A percentile compares a stretch with the other conserved stretches of the same genome.
These are phyloP conservation scores for Colletotrichum godetiae DNA, from an alignment of 2,329 filamentous ascomycete genomes.

Conservation along the genomic window DNA sequence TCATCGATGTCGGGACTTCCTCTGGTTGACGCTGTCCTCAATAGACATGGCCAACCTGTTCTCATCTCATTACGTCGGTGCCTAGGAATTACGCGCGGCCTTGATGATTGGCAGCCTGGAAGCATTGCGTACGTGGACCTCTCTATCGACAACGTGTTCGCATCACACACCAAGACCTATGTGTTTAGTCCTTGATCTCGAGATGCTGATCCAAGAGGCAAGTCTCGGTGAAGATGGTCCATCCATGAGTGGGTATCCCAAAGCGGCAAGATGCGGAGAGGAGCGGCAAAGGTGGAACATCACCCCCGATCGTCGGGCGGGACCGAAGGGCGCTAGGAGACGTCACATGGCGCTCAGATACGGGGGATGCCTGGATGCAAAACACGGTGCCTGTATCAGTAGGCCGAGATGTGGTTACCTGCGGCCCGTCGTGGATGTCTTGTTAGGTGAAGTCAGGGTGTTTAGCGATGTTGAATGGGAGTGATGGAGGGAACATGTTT, in stretches of 20 bases:
- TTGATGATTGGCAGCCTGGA: background rate
- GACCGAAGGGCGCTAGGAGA: slow-evolving; percentile 16
- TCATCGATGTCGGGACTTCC: no score
- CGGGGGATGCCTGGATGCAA: slow-evolving; percentile 18
- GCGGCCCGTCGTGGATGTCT: background rate
- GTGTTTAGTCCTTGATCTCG: background rate
- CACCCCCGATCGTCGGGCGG: slow-evolving; percentile 11
- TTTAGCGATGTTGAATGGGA: background rate
- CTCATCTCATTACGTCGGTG: background rate
- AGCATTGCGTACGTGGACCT: background rate
- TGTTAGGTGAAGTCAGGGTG: background rate
- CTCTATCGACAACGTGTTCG: background rate
- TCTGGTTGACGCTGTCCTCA: background rate
- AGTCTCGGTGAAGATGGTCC: background rate
- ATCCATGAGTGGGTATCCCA: background rate
- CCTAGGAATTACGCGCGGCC: background rate
- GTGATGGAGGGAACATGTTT: background rate
- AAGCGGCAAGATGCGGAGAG: background rate
- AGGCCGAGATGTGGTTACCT: background rate
- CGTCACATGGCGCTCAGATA: slow-evolving; percentile 23
- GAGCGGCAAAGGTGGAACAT: background rate
- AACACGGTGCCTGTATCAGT: slow-evolving; percentile 12
- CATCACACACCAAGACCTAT: background rate
- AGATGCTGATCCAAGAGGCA: background rate
- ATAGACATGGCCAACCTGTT: background rate